These are phyloP conservation scores for Blastobotrys petasosporus DNA, from an alignment of 1,139 yeast genomes.

Conservation along the genomic window DNA sequence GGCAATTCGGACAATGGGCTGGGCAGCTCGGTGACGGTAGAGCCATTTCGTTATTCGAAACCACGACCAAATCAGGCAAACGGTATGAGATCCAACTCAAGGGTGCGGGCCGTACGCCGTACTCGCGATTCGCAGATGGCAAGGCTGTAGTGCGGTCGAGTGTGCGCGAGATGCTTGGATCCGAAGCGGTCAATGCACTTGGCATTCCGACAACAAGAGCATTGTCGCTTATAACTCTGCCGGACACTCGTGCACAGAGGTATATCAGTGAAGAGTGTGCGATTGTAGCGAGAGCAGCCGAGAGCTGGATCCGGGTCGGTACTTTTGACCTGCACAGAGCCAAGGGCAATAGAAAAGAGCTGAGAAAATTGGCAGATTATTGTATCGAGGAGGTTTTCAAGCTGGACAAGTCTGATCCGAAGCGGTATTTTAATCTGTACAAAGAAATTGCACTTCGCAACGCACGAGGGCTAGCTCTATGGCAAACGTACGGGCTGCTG, in stretches of 20 bases:
- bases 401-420: constrained; percentile 23
- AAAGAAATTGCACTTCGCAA: constrained; percentile 64
- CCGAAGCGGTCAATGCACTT: constrained; percentile 73
- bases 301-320: constrained; percentile 82
- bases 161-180: constrained; percentile 77
- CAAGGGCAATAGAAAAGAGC: constrained; percentile 62
- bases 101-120: constrained; percentile 91
- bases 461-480: constrained; percentile 71
- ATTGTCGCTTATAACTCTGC: constrained; percentile 61
- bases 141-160: constrained; percentile 87
- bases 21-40: constrained; percentile 97
- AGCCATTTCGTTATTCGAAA: constrained; percentile 72
- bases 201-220: constrained; percentile 89
- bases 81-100: constrained; percentile 71
- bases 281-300: constrained; percentile 75
- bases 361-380: constrained; percentile 62
- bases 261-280: constrained; percentile 74
- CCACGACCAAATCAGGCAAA: constrained; percentile 30
- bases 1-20: constrained; percentile 94
- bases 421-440: constrained; percentile 64
- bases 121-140: constrained; percentile 92
- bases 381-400: constrained; percentile 61
- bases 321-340: constrained; percentile 80
- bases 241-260: constrained; percentile 71
- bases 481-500: constrained; percentile 89